phyloP scores from a whole-genome alignment of 2,329 filamentous ascomycete species.

The Pseudocercospora vitis region DNA sequence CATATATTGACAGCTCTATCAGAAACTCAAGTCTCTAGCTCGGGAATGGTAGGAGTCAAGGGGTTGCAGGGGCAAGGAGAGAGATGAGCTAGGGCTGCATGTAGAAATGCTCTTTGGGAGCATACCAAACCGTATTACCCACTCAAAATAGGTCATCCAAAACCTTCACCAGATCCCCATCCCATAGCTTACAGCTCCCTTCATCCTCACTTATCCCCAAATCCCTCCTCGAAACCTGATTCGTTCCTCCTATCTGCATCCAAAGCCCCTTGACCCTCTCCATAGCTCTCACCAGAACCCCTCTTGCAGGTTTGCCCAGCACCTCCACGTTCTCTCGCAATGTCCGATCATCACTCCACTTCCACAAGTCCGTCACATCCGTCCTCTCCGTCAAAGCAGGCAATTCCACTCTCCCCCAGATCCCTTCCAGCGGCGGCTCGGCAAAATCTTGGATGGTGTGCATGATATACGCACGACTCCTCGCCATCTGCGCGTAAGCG shows the following conservation, averaged over 20 bases:
- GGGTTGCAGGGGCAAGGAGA: neutral
- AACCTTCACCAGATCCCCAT: neutral
- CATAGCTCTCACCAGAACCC: neutral
- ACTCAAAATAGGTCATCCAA: neutral
- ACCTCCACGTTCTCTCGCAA: neutral
- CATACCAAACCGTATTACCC: neutral
- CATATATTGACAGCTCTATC: too few species aligned
- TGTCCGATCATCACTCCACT: neutral
- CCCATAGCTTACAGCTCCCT: neutral
- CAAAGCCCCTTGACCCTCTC: neutral
- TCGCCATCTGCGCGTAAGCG: conserved; percentile 6
- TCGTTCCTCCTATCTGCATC: neutral
- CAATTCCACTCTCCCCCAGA: conserved; percentile 6
- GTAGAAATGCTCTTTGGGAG: too few species aligned
- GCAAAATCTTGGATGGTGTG: conserved; percentile 3
- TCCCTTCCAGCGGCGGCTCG: conserved; percentile 2
- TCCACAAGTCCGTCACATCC: neutral
- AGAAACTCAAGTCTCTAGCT: too few species aligned
- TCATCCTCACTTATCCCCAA: neutral
- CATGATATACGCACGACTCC: neutral
- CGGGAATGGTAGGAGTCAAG: too few species aligned
- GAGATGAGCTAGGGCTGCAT: too few species aligned
- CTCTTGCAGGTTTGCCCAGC: neutral
- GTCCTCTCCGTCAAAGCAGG: neutral
- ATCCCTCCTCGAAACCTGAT: neutral